Evolutionary conservation across 306 rosid genomes (phyloP).

Genomic region (Inga leiocalycina): DNA sequence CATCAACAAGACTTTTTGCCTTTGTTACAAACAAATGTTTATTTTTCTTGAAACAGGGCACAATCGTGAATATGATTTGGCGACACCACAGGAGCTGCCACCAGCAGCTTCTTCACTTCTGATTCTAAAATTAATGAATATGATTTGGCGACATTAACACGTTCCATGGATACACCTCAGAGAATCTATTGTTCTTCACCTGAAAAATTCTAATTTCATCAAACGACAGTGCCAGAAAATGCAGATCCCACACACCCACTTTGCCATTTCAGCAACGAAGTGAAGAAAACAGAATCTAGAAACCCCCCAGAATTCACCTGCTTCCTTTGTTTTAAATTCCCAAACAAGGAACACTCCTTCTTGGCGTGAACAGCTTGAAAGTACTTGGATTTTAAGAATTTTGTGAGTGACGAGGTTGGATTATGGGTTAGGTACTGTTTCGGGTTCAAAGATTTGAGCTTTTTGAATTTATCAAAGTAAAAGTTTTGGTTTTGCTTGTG

Average conservation of each 20-base stretch:
- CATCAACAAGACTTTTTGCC: no score
- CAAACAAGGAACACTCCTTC: conserved; percentile 93
- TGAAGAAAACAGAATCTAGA: conserved; percentile 74
- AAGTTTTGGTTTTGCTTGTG: conserved; percentile 20
- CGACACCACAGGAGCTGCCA: conserved; percentile 2
- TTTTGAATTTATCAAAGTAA: conserved; percentile 69
- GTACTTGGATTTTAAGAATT: conserved; percentile 66
- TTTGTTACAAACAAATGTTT: conserved; percentile 54
- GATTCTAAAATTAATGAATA: conserved; percentile 37
- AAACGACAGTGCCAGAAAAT: conserved; percentile 68
- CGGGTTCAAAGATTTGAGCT: conserved; percentile 48
- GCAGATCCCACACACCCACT: conserved; percentile 72
- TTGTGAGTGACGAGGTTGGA: conserved; percentile 58
- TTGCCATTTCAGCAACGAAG: conserved; percentile 77
- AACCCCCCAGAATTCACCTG: conserved; percentile 61
- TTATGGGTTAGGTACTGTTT: conserved; percentile 50
- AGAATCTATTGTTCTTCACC: conserved; percentile 45
- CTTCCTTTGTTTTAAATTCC: conserved; percentile 80
- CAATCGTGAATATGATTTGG: conserved; percentile 71
- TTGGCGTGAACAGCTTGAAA: conserved; percentile 77
- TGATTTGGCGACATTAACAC: conserved; percentile 39
- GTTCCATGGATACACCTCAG: conserved; percentile 68
- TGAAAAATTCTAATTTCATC: conserved; percentile 59
- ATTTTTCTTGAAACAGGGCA: conserved; percentile 81
- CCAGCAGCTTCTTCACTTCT: conserved; percentile 26